These are phyloP conservation scores for Fusarium keratoplasticum DNA, from an alignment of 2,329 filamentous ascomycete species.

Conservation along the genomic window DNA sequence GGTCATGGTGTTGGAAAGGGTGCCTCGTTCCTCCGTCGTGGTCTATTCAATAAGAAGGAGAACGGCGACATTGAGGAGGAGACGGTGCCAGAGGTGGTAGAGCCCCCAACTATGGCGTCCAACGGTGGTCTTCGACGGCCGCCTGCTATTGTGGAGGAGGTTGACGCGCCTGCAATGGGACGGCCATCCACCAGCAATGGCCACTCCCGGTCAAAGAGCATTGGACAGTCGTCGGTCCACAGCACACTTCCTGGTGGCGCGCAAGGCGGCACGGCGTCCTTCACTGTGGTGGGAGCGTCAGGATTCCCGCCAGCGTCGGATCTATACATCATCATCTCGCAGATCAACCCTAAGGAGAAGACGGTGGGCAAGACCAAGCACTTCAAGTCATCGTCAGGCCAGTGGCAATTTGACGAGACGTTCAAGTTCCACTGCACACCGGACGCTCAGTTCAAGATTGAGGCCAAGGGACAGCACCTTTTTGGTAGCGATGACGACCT, in stretches of 20 bases:
- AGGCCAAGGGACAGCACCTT: constrained; percentile 85
- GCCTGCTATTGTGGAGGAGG: constrained; percentile 51
- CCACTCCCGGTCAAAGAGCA: constrained; percentile 67
- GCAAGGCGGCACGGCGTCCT: constrained; percentile 79
- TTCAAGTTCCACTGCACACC: constrained; percentile 83
- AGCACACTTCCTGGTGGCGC: constrained; percentile 70
- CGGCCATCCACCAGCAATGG: constrained; percentile 46
- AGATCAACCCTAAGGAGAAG: constrained; percentile 77
- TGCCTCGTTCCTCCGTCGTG: constrained; percentile 89
- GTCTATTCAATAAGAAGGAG: constrained; percentile 80
- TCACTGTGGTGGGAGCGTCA: constrained; percentile 82
- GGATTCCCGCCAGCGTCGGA: constrained; percentile 83
- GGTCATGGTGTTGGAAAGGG: constrained; percentile 88
- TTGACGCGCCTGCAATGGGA: constrained; percentile 34
- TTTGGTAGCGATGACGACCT: constrained; percentile 87
- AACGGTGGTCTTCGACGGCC: constrained; percentile 57
- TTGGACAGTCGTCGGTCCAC: constrained; percentile 74
- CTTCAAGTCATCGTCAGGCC: constrained; percentile 76
- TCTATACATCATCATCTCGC: constrained; percentile 80
- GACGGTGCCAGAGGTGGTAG: constrained; percentile 52
- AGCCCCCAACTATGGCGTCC: constrained; percentile 52
- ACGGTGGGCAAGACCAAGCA: constrained; percentile 93
- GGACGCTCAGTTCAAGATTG: constrained; percentile 86
- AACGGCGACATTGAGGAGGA: constrained; percentile 67
- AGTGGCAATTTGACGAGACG: constrained; percentile 79